A percentile compares a stretch with the other conserved stretches of the same genome.
These are phyloP conservation scores for Clausena lansium DNA, from an alignment of 345 rosid species.

Conservation along the genomic window DNA sequence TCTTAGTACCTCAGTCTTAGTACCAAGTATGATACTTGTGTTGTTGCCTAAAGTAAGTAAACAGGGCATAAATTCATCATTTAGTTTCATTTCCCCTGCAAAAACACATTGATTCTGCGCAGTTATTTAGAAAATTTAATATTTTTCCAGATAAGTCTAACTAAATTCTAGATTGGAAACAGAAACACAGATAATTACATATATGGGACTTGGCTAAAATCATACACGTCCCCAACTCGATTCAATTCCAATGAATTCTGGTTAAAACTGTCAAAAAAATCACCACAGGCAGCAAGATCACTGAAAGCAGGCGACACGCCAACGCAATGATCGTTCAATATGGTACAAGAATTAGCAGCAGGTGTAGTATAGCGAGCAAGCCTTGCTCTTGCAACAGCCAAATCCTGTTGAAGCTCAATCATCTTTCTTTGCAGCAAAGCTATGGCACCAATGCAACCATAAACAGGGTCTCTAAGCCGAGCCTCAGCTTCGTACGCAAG, in stretches of 20 bases:
- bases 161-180: conserved; percentile 22
- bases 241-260: conserved; percentile 30
- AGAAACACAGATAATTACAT: conserved; percentile 13
- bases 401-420: conserved; percentile 77
- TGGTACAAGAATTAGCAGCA: conserved; percentile 20
- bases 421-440: conserved; percentile 67
- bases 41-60: neutral
- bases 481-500: conserved; percentile 91
- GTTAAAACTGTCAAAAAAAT: conserved; percentile 41
- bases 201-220: conserved; percentile 44
- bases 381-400: conserved; percentile 69
- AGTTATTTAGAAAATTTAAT: conserved; percentile 13
- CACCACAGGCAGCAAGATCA: conserved; percentile 37
- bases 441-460: conserved; percentile 92
- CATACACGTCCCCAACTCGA: conserved; percentile 29
- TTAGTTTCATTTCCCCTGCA: neutral
- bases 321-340: conserved; percentile 14
- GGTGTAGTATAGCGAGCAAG: conserved; percentile 46
- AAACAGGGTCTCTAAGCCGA: conserved; percentile 82
- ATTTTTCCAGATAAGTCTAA: neutral
- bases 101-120: neutral
- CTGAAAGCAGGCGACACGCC: conserved; percentile 29
- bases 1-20: neutral
- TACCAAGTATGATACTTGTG: neutral
- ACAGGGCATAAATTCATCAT: neutral